Conservation (phyloP, 176 grass and related monocot species). For the Bothriochloa decipiens region DNA sequence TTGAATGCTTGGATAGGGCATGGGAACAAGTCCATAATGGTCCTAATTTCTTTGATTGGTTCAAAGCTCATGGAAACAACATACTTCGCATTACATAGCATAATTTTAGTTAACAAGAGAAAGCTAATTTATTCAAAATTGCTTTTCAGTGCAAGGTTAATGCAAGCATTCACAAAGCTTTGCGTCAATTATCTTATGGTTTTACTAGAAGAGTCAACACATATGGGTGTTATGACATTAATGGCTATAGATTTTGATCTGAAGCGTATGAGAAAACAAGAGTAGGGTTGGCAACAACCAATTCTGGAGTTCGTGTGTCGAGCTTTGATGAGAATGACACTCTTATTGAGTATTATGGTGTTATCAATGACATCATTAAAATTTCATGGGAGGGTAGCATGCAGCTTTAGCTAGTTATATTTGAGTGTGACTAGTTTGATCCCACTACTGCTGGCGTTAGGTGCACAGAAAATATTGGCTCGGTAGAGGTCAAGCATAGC, state of each 20-base stretch:
- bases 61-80: background rate
- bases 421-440: background rate
- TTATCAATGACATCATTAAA: too few species aligned
- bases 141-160: background rate
- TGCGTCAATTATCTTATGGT: too few species aligned
- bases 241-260: too few species aligned
- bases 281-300: too few species aligned
- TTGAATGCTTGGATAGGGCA: background rate
- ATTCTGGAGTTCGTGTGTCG: too few species aligned
- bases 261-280: too few species aligned
- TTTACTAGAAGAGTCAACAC: too few species aligned
- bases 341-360: too few species aligned
- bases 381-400: too few species aligned
- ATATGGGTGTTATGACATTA: too few species aligned
- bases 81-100: background rate
- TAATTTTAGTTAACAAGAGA: background rate
- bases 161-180: too few species aligned
- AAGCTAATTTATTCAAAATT: background rate
- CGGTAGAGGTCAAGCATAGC: background rate
- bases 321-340: too few species aligned
- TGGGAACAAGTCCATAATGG: background rate
- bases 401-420: background rate
- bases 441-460: background rate
- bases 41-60: constrained; percentile 2
- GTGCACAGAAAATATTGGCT: background rate